Evolutionary conservation across 305 asterid genomes (phyloP).

Genomic region (Fraxinus baroniana): DNA sequence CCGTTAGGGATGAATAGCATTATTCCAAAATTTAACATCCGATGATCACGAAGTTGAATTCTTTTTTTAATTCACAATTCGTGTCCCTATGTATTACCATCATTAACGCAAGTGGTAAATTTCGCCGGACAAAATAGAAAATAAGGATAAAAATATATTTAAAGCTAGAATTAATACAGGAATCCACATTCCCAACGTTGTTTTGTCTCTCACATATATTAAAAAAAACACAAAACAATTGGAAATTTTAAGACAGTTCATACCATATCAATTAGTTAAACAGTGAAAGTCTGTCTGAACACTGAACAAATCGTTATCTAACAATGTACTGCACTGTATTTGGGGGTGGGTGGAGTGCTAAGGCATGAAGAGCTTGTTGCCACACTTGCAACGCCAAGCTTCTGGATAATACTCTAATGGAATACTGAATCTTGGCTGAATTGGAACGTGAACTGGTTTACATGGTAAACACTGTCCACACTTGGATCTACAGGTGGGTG

Average conservation of each 20-base stretch:
- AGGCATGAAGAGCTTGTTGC: conserved; percentile 70
- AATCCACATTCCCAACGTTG: conserved; percentile 54
- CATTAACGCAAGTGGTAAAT: no score
- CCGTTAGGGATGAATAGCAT: no score
- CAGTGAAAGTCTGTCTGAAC: neutral
- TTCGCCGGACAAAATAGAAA: neutral
- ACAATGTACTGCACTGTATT: neutral
- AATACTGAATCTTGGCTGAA: conserved; percentile 59
- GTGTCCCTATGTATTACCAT: no score
- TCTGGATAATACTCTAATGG: conserved; percentile 84
- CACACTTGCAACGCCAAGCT: conserved; percentile 90
- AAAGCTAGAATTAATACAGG: neutral
- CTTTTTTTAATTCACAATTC: no score
- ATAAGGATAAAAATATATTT: neutral
- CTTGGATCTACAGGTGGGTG: conserved; percentile 79
- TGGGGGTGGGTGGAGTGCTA: conserved; percentile 1
- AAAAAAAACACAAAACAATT: conserved; percentile 5
- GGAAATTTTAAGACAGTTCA: conserved; percentile 23
- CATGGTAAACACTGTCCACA: conserved; percentile 73
- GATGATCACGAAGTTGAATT: no score
- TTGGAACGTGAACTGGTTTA: conserved; percentile 69
- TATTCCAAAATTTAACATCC: no score
- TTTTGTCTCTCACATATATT: conserved; percentile 28
- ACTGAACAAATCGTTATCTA: neutral
- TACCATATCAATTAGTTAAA: neutral